Percentiles rank a stretch among this genome's conserved stretches.
phyloP scores from a whole-genome alignment of 352 stramenopile species.

The Pythium brachiatum region DNA sequence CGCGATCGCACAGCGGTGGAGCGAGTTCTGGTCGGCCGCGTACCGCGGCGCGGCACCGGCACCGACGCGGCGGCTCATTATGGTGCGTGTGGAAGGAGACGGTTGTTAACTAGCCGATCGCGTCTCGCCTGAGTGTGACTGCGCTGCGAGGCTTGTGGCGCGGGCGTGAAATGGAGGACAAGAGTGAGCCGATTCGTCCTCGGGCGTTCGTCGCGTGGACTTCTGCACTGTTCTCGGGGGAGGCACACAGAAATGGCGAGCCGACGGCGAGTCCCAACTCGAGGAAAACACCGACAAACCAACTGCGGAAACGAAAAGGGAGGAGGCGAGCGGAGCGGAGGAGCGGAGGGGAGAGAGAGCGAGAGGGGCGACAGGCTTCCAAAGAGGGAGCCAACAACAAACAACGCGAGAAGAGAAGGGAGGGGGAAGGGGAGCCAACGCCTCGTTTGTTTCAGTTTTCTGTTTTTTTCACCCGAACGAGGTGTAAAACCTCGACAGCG shows the following conservation, averaged over 20 bases:
- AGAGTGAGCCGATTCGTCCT: neutral
- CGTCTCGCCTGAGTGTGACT: too few species aligned
- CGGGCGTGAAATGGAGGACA: neutral
- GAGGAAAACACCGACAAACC: slow-evolving; percentile 8
- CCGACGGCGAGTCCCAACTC: neutral
- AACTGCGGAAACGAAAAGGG: slow-evolving; percentile 12
- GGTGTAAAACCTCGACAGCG: slow-evolving; percentile 22
- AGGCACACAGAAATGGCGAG: slow-evolving; percentile 13
- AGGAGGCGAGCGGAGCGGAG: neutral
- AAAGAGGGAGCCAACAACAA: neutral
- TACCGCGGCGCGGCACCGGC: slow-evolving; percentile 14
- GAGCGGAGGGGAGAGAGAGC: slow-evolving; percentile 8
- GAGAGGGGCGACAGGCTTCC: slow-evolving; percentile 11
- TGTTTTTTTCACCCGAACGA: neutral
- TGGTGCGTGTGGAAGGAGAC: neutral
- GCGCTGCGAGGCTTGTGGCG: too few species aligned
- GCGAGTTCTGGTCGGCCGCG: slow-evolving; percentile 42
- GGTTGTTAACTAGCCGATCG: neutral
- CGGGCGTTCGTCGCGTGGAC: neutral
- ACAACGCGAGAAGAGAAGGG: neutral
- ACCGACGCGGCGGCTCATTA: slow-evolving; percentile 28
- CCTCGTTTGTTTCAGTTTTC: slow-evolving; percentile 20
- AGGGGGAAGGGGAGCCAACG: slow-evolving; percentile 11
- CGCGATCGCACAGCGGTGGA: slow-evolving; percentile 75
- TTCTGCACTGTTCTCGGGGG: slow-evolving; percentile 5